phyloP scores from a whole-genome alignment of 2,329 filamentous ascomycete species.

The Neophaeococcomyces mojaviensis region DNA sequence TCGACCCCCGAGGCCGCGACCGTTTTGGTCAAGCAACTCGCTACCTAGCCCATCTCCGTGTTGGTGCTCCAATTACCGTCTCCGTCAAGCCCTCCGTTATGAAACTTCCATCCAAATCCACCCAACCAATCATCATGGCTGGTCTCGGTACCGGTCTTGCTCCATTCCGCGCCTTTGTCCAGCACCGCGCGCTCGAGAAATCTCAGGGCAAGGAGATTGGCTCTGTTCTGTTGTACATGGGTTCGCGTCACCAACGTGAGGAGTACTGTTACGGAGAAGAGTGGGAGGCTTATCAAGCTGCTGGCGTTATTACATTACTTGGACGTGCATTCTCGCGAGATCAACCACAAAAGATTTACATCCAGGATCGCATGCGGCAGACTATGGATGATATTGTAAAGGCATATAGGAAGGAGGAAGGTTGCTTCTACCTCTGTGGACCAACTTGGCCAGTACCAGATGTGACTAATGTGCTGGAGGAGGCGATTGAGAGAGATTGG shows the following conservation, averaged over 20 bases:
- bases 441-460: conserved; percentile 98
- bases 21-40: conserved; percentile 89
- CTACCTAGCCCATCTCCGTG: conserved; percentile 69
- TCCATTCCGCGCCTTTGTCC: conserved; percentile 97
- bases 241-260: conserved; percentile 91
- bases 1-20: conserved; percentile 76
- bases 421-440: conserved; percentile 93
- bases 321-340: conserved; percentile 93
- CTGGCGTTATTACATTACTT: conserved; percentile 88
- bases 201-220: conserved; percentile 95
- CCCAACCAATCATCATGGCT: conserved; percentile 95
- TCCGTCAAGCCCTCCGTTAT: conserved; percentile 98
- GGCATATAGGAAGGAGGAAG: conserved; percentile 79
- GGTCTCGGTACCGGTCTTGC: conserved; percentile 96
- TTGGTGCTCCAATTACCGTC: conserved; percentile 75
- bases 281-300: conserved; percentile 96
- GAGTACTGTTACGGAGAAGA: conserved; percentile 99
- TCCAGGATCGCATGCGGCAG: conserved; percentile 95
- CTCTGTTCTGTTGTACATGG: conserved; percentile 89
- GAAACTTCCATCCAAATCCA: conserved; percentile 86
- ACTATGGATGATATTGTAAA: conserved; percentile 72
- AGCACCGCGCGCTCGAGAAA: conserved; percentile 97
- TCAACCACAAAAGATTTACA: conserved; percentile 98
- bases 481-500: conserved; percentile 75
- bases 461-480: conserved; percentile 86